These are phyloP conservation scores for Coprinopsis marcescibilis DNA, from an alignment of 768 basidiomycete species.

Conservation along the genomic window DNA sequence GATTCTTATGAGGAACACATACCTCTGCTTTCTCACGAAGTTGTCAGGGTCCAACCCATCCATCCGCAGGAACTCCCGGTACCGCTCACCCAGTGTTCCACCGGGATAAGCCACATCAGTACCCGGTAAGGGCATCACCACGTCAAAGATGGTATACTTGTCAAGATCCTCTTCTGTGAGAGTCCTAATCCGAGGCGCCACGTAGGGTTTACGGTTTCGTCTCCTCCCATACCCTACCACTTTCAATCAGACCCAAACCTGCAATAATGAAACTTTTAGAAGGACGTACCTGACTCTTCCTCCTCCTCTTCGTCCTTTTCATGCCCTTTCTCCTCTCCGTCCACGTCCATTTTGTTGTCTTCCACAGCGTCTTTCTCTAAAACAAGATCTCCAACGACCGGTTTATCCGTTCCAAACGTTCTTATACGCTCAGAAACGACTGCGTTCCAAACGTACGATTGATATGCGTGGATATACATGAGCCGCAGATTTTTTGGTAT, in stretches of 20 bases:
- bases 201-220: constrained; percentile 50
- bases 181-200: constrained; percentile 67
- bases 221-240: constrained; percentile 19
- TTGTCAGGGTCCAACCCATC: constrained; percentile 92
- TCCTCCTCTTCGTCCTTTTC: constrained; percentile 28
- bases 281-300: constrained; percentile 23
- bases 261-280: neutral
- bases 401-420: constrained; percentile 62
- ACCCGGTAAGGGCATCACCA: constrained; percentile 96
- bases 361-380: constrained; percentile 46
- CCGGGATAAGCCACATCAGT: constrained; percentile 91
- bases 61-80: constrained; percentile 69
- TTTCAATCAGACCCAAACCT: constrained; percentile 8
- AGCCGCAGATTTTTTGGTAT: constrained; percentile 92
- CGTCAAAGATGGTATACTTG: constrained; percentile 87
- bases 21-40: constrained; percentile 89
- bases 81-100: constrained; percentile 80
- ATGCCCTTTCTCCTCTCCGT: constrained; percentile 30
- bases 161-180: constrained; percentile 72
- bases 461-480: constrained; percentile 99
- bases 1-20: constrained; percentile 18
- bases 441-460: constrained; percentile 98
- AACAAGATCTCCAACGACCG: constrained; percentile 88
- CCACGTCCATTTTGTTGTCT: constrained; percentile 26
- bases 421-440: constrained; percentile 92